Conservation (phyloP, 2,329 filamentous ascomycete species). For the Periconia macrospinosa region DNA sequence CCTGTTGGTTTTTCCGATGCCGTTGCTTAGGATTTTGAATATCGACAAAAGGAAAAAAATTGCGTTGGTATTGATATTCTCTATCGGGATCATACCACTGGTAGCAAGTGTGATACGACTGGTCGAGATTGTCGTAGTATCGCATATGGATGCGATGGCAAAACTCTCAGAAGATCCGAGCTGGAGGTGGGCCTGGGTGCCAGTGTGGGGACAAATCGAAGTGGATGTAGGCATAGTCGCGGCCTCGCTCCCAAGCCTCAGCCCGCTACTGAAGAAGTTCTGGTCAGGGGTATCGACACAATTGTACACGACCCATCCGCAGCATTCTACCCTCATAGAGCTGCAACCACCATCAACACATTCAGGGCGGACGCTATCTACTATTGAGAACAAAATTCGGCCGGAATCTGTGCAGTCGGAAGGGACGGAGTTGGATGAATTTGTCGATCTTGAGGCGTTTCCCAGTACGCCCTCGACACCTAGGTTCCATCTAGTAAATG, state of each 20-base stretch:
- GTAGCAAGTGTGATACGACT: conserved; percentile 30
- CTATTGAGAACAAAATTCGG: neutral
- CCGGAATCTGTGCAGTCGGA: neutral
- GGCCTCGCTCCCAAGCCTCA: conserved; percentile 29
- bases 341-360: neutral
- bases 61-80: conserved; percentile 28
- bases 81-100: conserved; percentile 29
- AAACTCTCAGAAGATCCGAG: conserved; percentile 26
- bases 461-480: neutral
- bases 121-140: conserved; percentile 25
- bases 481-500: neutral
- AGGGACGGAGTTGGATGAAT: conserved; percentile 2
- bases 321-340: neutral
- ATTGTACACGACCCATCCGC: neutral
- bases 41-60: conserved; percentile 24
- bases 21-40: conserved; percentile 23
- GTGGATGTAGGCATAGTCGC: conserved; percentile 32
- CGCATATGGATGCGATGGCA: conserved; percentile 7
- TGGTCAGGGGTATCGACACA: conserved; percentile 13
- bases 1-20: conserved; percentile 26
- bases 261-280: conserved; percentile 24
- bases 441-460: conserved; percentile 1
- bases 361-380: neutral
- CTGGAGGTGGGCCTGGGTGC: conserved; percentile 30
- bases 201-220: conserved; percentile 36